phyloP scores from a whole-genome alignment of 2,329 filamentous ascomycete species.

The Pestalotiopsis sp. region DNA sequence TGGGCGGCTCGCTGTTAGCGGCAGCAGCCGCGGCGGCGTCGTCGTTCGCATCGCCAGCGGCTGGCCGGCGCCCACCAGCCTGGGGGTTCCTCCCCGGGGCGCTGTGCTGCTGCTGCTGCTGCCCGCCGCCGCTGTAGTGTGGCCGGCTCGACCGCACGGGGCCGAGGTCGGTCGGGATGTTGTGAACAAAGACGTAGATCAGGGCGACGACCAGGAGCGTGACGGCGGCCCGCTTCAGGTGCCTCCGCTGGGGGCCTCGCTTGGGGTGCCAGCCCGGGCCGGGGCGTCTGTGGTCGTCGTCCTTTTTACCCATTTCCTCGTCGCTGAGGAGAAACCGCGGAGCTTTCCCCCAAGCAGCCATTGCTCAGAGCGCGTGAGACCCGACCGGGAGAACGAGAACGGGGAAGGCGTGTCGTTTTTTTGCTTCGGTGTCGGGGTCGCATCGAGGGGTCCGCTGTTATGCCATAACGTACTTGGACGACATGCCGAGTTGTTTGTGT shows the following conservation, averaged over 20 bases:
- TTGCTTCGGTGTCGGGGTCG: not conserved
- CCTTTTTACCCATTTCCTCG: conserved; percentile 60
- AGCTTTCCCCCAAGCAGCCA: conserved; percentile 38
- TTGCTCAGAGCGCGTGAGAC: conserved; percentile 7
- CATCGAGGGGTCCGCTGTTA: conserved; percentile 3
- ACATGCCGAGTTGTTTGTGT: not conserved
- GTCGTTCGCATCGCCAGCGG: conserved; percentile 11
- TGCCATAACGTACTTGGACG: not conserved
- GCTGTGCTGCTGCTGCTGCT: not conserved
- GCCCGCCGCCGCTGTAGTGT: conserved; percentile 16
- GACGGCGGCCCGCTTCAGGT: conserved; percentile 51
- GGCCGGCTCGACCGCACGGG: conserved; percentile 38
- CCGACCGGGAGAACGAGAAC: not conserved
- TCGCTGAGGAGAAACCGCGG: conserved; percentile 49
- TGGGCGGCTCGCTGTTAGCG: conserved; percentile 66
- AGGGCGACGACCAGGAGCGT: conserved; percentile 46
- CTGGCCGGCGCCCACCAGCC: conserved; percentile 4
- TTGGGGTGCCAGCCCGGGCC: conserved; percentile 41
- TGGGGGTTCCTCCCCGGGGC: not conserved
- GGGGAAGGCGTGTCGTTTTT: not conserved
- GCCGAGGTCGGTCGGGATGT: conserved; percentile 53
- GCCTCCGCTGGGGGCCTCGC: conserved; percentile 49
- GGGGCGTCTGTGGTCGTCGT: conserved; percentile 51
- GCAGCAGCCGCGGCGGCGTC: conserved; percentile 26
- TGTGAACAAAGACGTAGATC: conserved; percentile 65